phyloP scores from a whole-genome alignment of 805 yeast genomes.

The Teunomyces panamensis region DNA sequence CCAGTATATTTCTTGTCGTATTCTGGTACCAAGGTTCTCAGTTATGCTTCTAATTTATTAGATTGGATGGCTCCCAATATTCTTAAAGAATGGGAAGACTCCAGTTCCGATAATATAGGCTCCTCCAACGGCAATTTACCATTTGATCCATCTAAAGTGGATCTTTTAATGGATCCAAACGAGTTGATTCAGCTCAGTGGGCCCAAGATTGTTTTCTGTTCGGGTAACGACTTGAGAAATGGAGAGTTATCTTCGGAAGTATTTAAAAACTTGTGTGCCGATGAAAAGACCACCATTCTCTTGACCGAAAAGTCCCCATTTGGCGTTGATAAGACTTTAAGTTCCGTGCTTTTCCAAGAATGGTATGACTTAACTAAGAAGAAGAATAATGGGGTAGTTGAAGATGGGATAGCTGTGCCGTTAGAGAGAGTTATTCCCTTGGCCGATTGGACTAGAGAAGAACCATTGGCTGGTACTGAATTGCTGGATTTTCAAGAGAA shows the following conservation, averaged over 20 bases:
- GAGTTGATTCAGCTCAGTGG: constrained; percentile 57
- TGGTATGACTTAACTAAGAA: constrained; percentile 49
- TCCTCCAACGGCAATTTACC: constrained; percentile 56
- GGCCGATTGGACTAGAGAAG: constrained; percentile 45
- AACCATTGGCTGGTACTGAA: constrained; percentile 49
- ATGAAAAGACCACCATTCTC: constrained; percentile 66
- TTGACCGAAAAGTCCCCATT: constrained; percentile 64
- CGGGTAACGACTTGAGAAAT: constrained; percentile 60
- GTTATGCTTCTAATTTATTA: constrained; percentile 82
- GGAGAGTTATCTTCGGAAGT: constrained; percentile 61
- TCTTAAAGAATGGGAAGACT: constrained; percentile 76
- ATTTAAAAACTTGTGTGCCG: constrained; percentile 54
- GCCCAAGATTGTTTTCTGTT: constrained; percentile 77
- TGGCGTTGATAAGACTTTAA: constrained; percentile 40
- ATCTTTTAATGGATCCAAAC: constrained; percentile 50
- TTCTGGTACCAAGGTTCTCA: constrained; percentile 72
- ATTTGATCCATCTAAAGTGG: constrained; percentile 67
- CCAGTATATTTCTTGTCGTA: constrained; percentile 78
- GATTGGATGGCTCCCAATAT: constrained; percentile 95
- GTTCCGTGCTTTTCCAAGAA: constrained; percentile 46
- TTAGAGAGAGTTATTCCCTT: constrained; percentile 43
- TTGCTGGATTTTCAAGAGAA: constrained; percentile 45
- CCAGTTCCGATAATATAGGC: constrained; percentile 14
- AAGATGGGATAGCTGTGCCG: constrained; percentile 63
- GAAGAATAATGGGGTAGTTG: constrained; percentile 36